Base-by-base conservation (phyloP, 768 basidiomycete species). In the Podaxis carcinomalis region DNA sequence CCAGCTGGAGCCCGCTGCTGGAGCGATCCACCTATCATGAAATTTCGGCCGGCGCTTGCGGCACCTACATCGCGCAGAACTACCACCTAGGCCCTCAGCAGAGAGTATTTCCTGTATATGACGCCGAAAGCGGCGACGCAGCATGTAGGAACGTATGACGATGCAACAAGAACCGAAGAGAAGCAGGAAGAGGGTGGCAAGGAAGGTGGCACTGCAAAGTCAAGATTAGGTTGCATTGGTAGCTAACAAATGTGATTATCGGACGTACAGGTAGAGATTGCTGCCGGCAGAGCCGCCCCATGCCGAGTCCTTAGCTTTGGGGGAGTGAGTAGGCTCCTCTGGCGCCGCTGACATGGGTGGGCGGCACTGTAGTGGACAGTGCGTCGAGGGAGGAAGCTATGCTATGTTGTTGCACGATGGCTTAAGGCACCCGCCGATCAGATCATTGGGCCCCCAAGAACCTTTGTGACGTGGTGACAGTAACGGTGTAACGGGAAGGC, bases 181-280 rank as follows among this genome's bases (percentile, higher is more conserved):
- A 63, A 90, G 82, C 47, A 90, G 76, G 64, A 88, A 78, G 25
- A 90, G 80, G 3, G 88, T 89, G 23, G 88, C 86, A 39, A 90
- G 81, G 66, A 89, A 90, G 3, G 88, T 89, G 71, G 87, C 84
- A 27, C 86, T 88, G 69, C 37, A 50, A 61, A 36, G 6, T 56
- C 27, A 40, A 60, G 62, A 39, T 53, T 60, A 46, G 36, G 56
- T 23, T 13, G 2, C 9, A 27, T 49, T 11, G 37, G 40, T 13
- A 53, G 49, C 28, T 39, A 27, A 39, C 32, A 56, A 35, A 50
- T 50, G 32, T 2, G 19, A 49, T 49, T 49, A 5, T 49, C 19
- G 47, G 37, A 73, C 76, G 32, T 49, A 78, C 78, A 83, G 73
- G 62, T 81, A 81, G 53, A 81, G 77, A 63, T 79, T 80, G 66